Base-by-base conservation (phyloP, 352 stramenopile species). In the Hyaloperonospora arabidopsidis region DNA sequence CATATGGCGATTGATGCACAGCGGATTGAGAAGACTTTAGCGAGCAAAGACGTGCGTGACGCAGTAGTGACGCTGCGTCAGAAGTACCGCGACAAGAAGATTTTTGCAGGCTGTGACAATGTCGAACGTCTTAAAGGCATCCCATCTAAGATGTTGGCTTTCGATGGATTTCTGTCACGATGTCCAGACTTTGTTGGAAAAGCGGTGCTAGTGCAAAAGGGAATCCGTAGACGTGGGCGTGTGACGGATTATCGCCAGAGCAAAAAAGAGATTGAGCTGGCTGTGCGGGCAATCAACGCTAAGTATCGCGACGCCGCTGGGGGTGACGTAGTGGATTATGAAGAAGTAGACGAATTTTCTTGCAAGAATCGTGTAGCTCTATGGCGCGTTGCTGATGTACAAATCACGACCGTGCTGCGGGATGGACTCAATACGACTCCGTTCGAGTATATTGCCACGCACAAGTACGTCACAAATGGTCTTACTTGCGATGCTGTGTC, bases 61-160 rank as follows among this genome's bases (percentile, higher is more conserved):
- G 60, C 61, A 25, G 68, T 88, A 0, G 76, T 87, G 7, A 35
- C 48, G 10, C 54, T 90, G n/a, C 76, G 76, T 0, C 74, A 87
- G 43, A 76, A 79, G 39, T 82, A 84, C 45, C 59, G 60, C 1
- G 75, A 76, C 39, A 88, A 87, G 64, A 84, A 76, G 45, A 95
- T 98, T 39, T 87, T 98, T 57, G 84, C 89, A 14, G 94, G 91
- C 0, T 95, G 97, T 59, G 93, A 98, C 65, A 84, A 82, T 5
- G 65, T 98, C 44, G 96, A 99, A 63, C 87, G 93, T 0, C 68
- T 99, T 5, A 98, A 98, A 60, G 96, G 96, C 14, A 95, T 99
- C 36, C 95, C 94, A 23, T 77, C 98, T 28, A 98, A 99, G 69
- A 84, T 99, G 35, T 67, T 98, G 25, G 96, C 93, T 0, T 94